A percentile compares a stretch with the other conserved stretches of the same genome.
phyloP scores from a whole-genome alignment of 1,284 basidiomycete genomes.

The Porogramme epimiltina region DNA sequence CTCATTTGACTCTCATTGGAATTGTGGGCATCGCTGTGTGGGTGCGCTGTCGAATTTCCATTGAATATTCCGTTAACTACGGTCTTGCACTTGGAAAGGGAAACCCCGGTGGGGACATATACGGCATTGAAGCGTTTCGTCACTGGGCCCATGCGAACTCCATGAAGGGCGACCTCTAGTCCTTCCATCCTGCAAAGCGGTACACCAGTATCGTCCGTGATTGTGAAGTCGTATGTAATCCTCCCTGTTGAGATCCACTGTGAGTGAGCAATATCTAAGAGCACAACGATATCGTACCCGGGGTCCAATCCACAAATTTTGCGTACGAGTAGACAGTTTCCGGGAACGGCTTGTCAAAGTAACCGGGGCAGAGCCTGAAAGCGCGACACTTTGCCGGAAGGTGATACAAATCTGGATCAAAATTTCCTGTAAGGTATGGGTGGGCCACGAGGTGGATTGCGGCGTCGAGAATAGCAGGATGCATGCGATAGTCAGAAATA shows the following conservation, averaged over 20 bases:
- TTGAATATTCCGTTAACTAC: not conserved
- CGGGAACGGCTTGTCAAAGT: conserved; percentile 13
- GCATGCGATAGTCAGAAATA: conserved; percentile 24
- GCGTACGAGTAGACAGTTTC: conserved; percentile 22
- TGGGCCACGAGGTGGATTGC: conserved; percentile 35
- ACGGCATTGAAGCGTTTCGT: conserved; percentile 17
- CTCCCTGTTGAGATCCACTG: conserved; percentile 2
- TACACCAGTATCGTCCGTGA: conserved; percentile 18
- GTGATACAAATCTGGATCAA: conserved; percentile 31
- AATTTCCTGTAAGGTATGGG: conserved; percentile 26
- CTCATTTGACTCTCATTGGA: too few relatives aligned
- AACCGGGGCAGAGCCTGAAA: conserved; percentile 9
- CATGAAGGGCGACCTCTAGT: conserved; percentile 20
- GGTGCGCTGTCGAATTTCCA: too few relatives aligned
- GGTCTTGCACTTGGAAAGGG: not conserved
- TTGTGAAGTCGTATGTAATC: conserved; percentile 18
- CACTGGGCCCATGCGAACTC: conserved; percentile 7
- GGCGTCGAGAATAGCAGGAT: conserved; percentile 44
- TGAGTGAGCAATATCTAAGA: not conserved
- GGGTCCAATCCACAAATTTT: conserved; percentile 23
- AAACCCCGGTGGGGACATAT: not conserved
- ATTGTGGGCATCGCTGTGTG: too few relatives aligned
- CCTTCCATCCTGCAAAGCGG: conserved; percentile 17
- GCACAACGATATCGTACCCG: conserved; percentile 20
- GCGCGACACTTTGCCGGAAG: conserved; percentile 29